phyloP scores from a whole-genome alignment of 306 rosid genomes.

The Trichosanthes truncata region DNA sequence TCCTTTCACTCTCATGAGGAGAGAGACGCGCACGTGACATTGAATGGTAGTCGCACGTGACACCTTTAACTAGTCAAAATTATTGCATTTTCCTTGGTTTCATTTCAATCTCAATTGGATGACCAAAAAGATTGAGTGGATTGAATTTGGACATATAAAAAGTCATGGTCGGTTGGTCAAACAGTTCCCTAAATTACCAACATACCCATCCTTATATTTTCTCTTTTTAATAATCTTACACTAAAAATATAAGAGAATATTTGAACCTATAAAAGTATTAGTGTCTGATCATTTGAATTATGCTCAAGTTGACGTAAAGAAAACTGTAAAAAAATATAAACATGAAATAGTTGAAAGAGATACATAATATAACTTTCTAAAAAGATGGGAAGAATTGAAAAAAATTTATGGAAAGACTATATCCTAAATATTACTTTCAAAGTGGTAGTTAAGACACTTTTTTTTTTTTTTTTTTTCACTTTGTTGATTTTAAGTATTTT shows the following conservation, averaged over 20 bases:
- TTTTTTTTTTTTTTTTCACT: no score
- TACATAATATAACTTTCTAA: no score
- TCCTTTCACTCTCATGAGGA: neutral
- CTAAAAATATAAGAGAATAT: no score
- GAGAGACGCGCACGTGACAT: neutral
- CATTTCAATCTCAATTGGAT: neutral
- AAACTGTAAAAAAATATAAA: no score
- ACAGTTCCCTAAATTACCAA: neutral
- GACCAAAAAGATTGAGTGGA: neutral
- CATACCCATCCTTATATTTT: neutral
- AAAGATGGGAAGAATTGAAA: neutral
- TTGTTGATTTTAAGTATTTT: neutral
- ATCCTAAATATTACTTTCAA: neutral
- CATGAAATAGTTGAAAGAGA: neutral
- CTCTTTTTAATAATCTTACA: neutral
- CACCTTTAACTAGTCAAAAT: neutral
- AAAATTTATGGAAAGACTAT: neutral
- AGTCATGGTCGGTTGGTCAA: neutral
- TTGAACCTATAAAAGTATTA: no score
- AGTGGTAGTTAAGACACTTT: neutral
- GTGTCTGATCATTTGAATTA: no score
- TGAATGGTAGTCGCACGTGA: neutral
- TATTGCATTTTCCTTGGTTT: neutral
- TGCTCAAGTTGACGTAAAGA: no score
- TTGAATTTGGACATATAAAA: neutral